Base-by-base conservation (phyloP, 805 yeast species). In the Candida krabiensis region DNA sequence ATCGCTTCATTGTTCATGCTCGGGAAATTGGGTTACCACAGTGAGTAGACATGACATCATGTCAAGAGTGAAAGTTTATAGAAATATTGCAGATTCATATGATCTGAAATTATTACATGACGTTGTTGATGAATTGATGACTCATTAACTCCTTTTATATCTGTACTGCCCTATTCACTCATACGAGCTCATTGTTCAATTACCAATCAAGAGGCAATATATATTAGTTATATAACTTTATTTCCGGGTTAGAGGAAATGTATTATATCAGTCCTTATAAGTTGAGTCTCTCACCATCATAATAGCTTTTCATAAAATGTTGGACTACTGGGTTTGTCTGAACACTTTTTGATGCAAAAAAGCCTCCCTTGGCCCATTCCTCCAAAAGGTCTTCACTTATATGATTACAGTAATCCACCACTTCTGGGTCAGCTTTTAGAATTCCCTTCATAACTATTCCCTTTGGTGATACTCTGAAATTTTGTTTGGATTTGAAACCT, bases 21-120 rank as follows among this genome's bases (percentile, higher is more conserved):
- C 99, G 0, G 99, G 99, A 7, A 58, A 63, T 12, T 89, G 96
- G 96, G 67, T 61, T 4, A 81, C 77, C 33, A 78, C 86, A 0
- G 58, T 80, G 15, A 55, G 68, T 4, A 64, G 66, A 33, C 62
- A 55, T 4, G 73, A 69, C 0, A 54, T 88, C 6, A 60, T 67
- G 13, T 63, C 64, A 35, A 68, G 69, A 35, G 52, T 81, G 3
- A 58, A 55, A 5, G 70, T 79, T 0, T 86, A 73, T 56, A 64
- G 64, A 16, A 79, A 76, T 41, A 80, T 88, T 11, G 77, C 91
- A 1, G 63, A 64, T 11, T 72, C 61, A 37, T 86, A 76, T 55
- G 82, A 78, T 26, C 66, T 90, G 49, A 75, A 73, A 37, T 61
- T 88, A 38, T 58, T 88, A 31, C 56, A 61, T 28, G 64, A 65